Evolutionary conservation across 2,329 filamentous ascomycete species (phyloP), one percentile per base, ranked within the genome.

Genomic region (Huntiella bhutanensis): DNA sequence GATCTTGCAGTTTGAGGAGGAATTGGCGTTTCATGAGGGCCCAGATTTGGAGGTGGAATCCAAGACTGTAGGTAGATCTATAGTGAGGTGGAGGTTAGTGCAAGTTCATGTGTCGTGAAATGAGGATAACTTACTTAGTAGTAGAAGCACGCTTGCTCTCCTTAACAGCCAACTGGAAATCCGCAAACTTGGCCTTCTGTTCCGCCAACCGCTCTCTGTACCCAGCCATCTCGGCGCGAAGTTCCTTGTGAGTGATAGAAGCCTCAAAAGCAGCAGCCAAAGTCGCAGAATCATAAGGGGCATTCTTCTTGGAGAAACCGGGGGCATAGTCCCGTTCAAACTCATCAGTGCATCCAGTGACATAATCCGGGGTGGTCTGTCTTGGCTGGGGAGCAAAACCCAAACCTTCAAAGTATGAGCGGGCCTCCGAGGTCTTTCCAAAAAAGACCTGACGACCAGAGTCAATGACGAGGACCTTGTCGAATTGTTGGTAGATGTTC

Each of bases 401-500:
- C 1, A 91, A 70, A 1, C 71, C 64, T 56, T 88, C 82, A 50
- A 91, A 88, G 58, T 88, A 88, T 42, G 61, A 61, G 19, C 81
- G 69, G 1, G 83, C 83, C 51, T 82, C 73, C 1, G 67, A 60
- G 0, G 73, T 63, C 0, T 78, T 77, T 1, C 83, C 83, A 50
- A 82, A 86, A 62, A 77, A 91, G 33, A 83, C 80, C 57, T 86
- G 77, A 22, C 71, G 73, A 2, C 83, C 83, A 36, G 73, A 71
- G 51, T 87, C 80, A 47, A 91, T 82, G 33, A 87, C 80, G 55
- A 92, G 65, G 10, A 91, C 82, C 60, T 88, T 91, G 65, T 92
- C 83, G 51, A 88, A 87, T 33, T 77, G 73, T 16, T 68, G 68
- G 62, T 83, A 87, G 51, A 88, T 84, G 54, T 76, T 85, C 60